Base-by-base conservation (phyloP, 1,284 basidiomycete species). In the Mrakiaceae sp. region DNA sequence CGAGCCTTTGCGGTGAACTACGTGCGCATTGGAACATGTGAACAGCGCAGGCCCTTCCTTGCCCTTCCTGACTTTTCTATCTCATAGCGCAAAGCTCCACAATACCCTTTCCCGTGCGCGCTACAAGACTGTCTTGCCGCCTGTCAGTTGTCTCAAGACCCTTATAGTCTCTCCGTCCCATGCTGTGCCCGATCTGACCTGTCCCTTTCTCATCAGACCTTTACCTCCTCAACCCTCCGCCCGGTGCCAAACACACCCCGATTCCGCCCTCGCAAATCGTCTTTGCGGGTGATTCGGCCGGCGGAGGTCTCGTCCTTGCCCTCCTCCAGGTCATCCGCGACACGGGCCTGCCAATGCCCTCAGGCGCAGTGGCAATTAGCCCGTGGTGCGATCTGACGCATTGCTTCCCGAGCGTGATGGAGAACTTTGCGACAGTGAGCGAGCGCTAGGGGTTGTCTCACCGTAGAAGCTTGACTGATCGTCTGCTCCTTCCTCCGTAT, bases 71-170 rank as follows among this genome's bases (percentile, higher is more conserved):
- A 40, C 39, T 40, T 65, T 27, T 61, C 57, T 16, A 44, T 44
- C 43, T 11, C 49, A 4, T 64, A 76, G 74, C 55, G 65, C 27
- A 83, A 90, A 52, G 85, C 93, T 10, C 93, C 93, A 0, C 92
- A 96, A 76, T 96, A 94, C 70, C 95, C 95, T 0, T 98, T 97
- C 76, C 95, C 95, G 0, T 98, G 95, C 70, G 91, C 88, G 0
- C 77, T 98, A 12, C 90, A 95, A 72, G 93, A 96, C 74, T 79
- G 85, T 58, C 72, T 96, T 9, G 88, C 92, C 1, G 86, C 90
- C 5, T 97, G 87, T 87, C 70, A 68, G 83, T 75, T 10, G 40
- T n/a, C 27, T 51, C 11, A 7, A 12, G 8, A 58, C 4, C 40
- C 12, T 7, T 55, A 8, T 6, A 44, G 12, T 43, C 27, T 27